Base-by-base conservation (phyloP, 805 yeast genomes). In the Ogataea minuta region DNA sequence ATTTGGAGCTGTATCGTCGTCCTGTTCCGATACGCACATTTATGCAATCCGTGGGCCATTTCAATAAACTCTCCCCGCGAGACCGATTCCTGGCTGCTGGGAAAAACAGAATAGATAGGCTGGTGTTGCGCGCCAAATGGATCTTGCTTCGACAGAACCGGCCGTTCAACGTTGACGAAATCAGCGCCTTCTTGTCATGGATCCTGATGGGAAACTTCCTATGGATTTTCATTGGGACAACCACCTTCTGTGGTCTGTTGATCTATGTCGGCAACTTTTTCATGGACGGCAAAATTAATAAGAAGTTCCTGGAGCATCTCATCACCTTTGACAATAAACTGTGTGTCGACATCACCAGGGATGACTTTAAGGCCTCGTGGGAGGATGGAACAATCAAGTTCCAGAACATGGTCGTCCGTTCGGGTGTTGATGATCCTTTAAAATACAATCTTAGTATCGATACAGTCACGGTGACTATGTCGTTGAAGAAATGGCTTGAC, bases 181-280 rank as follows among this genome's bases (percentile, higher is more conserved):
- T 74, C 12, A 71, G 76, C 2, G 80, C 82, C 1, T 72, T 76
- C 49, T 62, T 71, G 8, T 74, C 80, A 4, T 76, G 79, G 79
- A 55, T 74, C 9, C 65, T 76, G 21, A 72, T 76, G 78, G 81
- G 81, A 1, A 72, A 76, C 49, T 58, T 74, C 14, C 53, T 76
- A 25, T 76, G 79, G 79, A 62, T 76, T 12, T 53, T 74, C 10
- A 59, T 76, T 39, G 81, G 81, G 3, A 76, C 82, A 3, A 76
- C 82, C 7, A 76, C 81, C 1, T 76, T 76, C 52, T 70, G 69
- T 7, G 69, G 78, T 25, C 62, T 68, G 23, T 45, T 70, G 6
- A 63, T 76, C 53, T 74, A 75, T 50, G 49, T 71, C 1, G 55
- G 72, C 4, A 70, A 76, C 46, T 47, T 63, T 23, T 37, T 62